phyloP scores from a whole-genome alignment of 495 filamentous ascomycete genomes.

The Neurospora pannonica region DNA sequence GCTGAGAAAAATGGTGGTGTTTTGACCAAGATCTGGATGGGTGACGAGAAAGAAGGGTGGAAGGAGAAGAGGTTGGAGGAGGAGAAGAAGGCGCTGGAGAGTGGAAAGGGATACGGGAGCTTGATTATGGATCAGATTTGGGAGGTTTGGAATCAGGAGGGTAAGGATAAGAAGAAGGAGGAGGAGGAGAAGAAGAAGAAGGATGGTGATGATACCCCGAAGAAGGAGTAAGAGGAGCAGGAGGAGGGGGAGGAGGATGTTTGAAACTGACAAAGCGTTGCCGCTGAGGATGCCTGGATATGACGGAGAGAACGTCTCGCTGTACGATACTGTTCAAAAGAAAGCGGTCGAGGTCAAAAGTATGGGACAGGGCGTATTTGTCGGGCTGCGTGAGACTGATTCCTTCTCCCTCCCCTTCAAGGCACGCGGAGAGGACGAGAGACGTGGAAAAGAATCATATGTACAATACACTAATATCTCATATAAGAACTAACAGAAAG shows the following conservation, averaged over 20 bases:
- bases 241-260: neutral
- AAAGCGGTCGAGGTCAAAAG: neutral
- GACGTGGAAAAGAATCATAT: neutral
- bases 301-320: neutral
- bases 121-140: conserved; percentile 77
- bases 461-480: neutral
- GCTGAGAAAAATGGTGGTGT: conserved; percentile 26
- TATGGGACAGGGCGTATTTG: neutral
- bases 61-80: conserved; percentile 58
- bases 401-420: neutral
- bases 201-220: neutral
- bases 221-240: conserved; percentile 7
- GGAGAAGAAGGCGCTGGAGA: conserved; percentile 63
- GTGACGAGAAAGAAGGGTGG: conserved; percentile 63
- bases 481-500: neutral
- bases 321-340: neutral
- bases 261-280: neutral
- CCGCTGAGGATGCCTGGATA: neutral
- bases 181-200: conserved; percentile 17
- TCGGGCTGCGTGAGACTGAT: neutral
- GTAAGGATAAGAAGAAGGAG: conserved; percentile 9
- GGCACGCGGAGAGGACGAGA: neutral
- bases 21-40: conserved; percentile 48
- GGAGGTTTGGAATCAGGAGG: conserved; percentile 61
- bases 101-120: conserved; percentile 71